Base-by-base conservation (phyloP, 179 eudicot species). In the Pouteria campechiana region DNA sequence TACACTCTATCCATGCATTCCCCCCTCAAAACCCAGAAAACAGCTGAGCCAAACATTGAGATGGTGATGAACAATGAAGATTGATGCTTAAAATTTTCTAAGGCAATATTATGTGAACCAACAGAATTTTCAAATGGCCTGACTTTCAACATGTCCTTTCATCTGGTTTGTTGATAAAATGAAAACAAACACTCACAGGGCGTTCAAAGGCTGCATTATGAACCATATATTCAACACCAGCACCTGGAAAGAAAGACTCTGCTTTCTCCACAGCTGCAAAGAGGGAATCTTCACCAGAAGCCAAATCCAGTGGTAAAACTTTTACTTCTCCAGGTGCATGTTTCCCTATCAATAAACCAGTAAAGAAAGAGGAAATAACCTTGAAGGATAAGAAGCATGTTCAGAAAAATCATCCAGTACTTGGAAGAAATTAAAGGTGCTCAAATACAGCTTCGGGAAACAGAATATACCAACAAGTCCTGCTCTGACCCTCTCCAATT, bases 171-270 rank as follows among this genome's bases (percentile, higher is more conserved):
- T n/a, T n/a, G n/a, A n/a, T n/a, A n/a, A n/a, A n/a, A n/a, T 18
- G 44, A 28, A 31, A 38, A 13, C 11, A 24, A 33, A 17, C 25
- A 69, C 95, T 62, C 74, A 85, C 97, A 27, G 97, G 95, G 46
- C 97, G 95, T 18, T 89, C 97, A 69, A 17, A 89, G 29, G 97
- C 95, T 22, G 97, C 97, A 61, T 89, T 89, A 46, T 89, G 97
- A 52, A 89, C 67, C 85, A 89, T 55, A 59, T 67, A 81, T 65
- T 89, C 89, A 48, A 89, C 86, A 33, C 95, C 97, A 27, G 63
- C 62, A 46, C 70, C 75, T 18, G 65, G 62, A 71, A 89, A 89
- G 33, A 72, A 68, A 23, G 77, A 61, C 64, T 75, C 97, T 39
- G 95, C 97, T 50, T 46, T 76, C 47, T 78, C 67, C 23, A 85